Evolutionary conservation across 495 filamentous ascomycete species (phyloP).

Genomic region (Rhizodiscina lignyota): DNA sequence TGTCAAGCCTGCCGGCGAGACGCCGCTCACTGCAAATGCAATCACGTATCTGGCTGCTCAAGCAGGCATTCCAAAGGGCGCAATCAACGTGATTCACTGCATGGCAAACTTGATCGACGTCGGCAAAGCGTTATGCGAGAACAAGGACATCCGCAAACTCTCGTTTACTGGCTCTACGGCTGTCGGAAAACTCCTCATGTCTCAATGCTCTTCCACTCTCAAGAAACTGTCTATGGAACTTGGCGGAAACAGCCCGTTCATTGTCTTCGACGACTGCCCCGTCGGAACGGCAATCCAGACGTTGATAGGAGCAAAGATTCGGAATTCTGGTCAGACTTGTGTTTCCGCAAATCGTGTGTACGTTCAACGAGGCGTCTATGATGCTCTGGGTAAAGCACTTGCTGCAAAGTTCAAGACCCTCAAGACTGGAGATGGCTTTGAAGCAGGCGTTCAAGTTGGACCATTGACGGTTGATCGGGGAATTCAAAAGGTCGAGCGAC

Average conservation of each 20-base stretch:
- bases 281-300: slow-evolving; percentile 18
- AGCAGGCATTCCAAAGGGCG: slow-evolving; percentile 21
- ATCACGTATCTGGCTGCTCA: slow-evolving; percentile 23
- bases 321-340: slow-evolving; percentile 25
- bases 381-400: slow-evolving; percentile 26
- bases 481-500: slow-evolving; percentile 43
- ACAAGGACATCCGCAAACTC: slow-evolving; percentile 22
- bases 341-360: slow-evolving; percentile 25
- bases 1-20: slow-evolving; percentile 25
- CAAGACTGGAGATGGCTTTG: slow-evolving; percentile 46
- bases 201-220: slow-evolving; percentile 19
- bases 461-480: slow-evolving; percentile 46
- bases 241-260: slow-evolving; percentile 25
- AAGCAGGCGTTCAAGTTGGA: slow-evolving; percentile 36
- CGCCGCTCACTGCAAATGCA: slow-evolving; percentile 20
- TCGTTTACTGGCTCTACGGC: slow-evolving; percentile 24
- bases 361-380: slow-evolving; percentile 23
- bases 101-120: slow-evolving; percentile 15
- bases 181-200: slow-evolving; percentile 23
- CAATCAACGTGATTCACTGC: slow-evolving; percentile 22
- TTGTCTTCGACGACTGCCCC: slow-evolving; percentile 26
- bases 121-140: slow-evolving; percentile 18
- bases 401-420: slow-evolving; percentile 36
- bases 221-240: slow-evolving; percentile 27
- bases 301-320: slow-evolving; percentile 22